Conservation (phyloP, 2,329 filamentous ascomycete species). For the Venturia nashicola region DNA sequence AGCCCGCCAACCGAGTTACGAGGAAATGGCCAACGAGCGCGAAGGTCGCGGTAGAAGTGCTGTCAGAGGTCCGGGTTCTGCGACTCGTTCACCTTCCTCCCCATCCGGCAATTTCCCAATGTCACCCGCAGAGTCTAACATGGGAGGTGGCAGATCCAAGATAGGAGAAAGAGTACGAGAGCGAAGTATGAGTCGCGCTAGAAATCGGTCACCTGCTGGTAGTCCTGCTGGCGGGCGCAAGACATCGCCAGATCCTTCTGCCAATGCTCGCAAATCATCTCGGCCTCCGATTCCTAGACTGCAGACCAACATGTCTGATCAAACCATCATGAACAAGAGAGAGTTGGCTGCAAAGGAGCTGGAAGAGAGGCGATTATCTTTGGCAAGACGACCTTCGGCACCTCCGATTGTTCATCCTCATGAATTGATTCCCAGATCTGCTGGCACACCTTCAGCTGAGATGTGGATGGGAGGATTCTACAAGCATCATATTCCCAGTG, state of each 20-base stretch:
- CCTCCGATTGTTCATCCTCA: constrained; percentile 68
- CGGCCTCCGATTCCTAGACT: constrained; percentile 13
- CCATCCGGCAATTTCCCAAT: constrained; percentile 4
- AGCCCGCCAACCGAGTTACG: not conserved
- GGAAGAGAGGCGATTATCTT: constrained; percentile 74
- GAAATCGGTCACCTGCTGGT: constrained; percentile 2
- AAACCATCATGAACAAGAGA: constrained; percentile 21
- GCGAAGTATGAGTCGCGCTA: constrained; percentile 6
- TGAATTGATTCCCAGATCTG: constrained; percentile 23
- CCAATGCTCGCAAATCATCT: constrained; percentile 16
- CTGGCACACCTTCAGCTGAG: constrained; percentile 2
- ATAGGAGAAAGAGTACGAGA: constrained; percentile 8
- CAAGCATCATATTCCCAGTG: constrained; percentile 15
- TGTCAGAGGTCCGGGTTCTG: not conserved
- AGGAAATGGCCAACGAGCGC: constrained; percentile 1
- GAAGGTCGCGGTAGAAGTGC: constrained; percentile 5
- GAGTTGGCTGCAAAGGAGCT: constrained; percentile 59
- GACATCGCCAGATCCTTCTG: constrained; percentile 4
- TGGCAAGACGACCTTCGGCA: constrained; percentile 67
- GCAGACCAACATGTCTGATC: constrained; percentile 13
- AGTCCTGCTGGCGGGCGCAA: not conserved
- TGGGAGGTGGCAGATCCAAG: constrained; percentile 8
- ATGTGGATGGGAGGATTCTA: constrained; percentile 15
- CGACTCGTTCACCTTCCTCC: constrained; percentile 2
- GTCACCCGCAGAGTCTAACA: constrained; percentile 6